These are phyloP conservation scores for Avena atlantica DNA, from an alignment of 176 grass and related monocot genomes.

Conservation along the genomic window DNA sequence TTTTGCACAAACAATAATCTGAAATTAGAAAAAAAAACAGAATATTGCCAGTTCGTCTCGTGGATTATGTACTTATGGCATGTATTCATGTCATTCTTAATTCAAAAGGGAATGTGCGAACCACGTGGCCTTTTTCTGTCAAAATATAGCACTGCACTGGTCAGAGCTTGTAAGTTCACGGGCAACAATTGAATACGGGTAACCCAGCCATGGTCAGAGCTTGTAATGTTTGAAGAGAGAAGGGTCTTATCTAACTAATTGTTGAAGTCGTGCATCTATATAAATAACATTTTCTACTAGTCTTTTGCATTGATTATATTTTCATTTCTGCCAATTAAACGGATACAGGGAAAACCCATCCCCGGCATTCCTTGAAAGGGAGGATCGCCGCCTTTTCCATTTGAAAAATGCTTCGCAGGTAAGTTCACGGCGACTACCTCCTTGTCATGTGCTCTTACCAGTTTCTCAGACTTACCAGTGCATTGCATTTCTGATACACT, in stretches of 20 bases:
- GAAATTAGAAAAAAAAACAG: neutral
- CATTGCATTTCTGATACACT: constrained; percentile 32
- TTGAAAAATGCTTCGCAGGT: constrained; percentile 85
- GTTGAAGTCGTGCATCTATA: constrained; percentile 11
- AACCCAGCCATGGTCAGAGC: neutral
- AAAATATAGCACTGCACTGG: no score
- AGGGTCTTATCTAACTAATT: neutral
- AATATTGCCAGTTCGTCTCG: constrained; percentile 3
- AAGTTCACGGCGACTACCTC: neutral
- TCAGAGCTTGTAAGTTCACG: no score
- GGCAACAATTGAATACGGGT: neutral
- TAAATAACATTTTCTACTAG: neutral
- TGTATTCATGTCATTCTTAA: neutral
- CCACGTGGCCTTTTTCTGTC: no score
- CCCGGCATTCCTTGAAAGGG: constrained; percentile 35
- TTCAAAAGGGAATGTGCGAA: neutral
- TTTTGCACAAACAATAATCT: neutral
- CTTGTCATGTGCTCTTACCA: neutral
- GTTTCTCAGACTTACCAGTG: constrained; percentile 5
- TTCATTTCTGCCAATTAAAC: constrained; percentile 15
- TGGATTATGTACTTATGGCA: neutral
- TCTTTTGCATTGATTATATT: constrained; percentile 4
- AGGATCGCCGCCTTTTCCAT: constrained; percentile 71
- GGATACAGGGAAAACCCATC: constrained; percentile 57
- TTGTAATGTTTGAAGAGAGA: constrained; percentile 7